These are phyloP conservation scores for Gliomastix tumulicola DNA, from an alignment of 2,329 filamentous ascomycete genomes.

Conservation along the genomic window DNA sequence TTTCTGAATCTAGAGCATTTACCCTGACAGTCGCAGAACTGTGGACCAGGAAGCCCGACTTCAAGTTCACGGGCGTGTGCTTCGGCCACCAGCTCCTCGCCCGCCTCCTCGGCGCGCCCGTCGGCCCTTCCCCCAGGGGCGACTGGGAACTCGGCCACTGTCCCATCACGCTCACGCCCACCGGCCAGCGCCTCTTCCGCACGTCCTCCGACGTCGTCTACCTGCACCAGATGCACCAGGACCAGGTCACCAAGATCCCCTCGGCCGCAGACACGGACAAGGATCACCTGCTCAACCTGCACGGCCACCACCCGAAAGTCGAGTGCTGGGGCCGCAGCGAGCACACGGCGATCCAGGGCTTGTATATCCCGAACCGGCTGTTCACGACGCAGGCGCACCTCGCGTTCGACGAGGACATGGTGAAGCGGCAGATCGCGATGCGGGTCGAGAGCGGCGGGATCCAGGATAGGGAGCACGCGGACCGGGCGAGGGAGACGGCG, in stretches of 20 bases:
- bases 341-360: conserved; percentile 63
- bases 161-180: conserved; percentile 53
- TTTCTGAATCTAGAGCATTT: too few relatives aligned
- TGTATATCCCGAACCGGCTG: conserved; percentile 58
- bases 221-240: conserved; percentile 76
- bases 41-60: conserved; percentile 41
- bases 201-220: conserved; percentile 32
- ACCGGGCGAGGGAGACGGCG: conserved; percentile 55
- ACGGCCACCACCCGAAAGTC: too few relatives aligned
- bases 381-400: conserved; percentile 76
- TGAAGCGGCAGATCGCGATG: conserved; percentile 54
- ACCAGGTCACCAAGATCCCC: conserved; percentile 60
- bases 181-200: conserved; percentile 64
- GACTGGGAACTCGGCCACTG: conserved; percentile 69
- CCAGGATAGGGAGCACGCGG: conserved; percentile 53
- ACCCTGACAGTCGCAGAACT: conserved; percentile 26
- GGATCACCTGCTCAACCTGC: too few relatives aligned
- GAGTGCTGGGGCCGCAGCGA: conserved; percentile 56
- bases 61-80: conserved; percentile 65
- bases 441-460: conserved; percentile 54
- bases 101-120: conserved; percentile 61
- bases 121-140: conserved; percentile 55
- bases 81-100: conserved; percentile 78
- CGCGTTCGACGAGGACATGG: conserved; percentile 66
- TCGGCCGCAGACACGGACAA: conserved; percentile 22